Conservation (phyloP, 2,329 filamentous ascomycete species). For the Onygenales sp. region DNA sequence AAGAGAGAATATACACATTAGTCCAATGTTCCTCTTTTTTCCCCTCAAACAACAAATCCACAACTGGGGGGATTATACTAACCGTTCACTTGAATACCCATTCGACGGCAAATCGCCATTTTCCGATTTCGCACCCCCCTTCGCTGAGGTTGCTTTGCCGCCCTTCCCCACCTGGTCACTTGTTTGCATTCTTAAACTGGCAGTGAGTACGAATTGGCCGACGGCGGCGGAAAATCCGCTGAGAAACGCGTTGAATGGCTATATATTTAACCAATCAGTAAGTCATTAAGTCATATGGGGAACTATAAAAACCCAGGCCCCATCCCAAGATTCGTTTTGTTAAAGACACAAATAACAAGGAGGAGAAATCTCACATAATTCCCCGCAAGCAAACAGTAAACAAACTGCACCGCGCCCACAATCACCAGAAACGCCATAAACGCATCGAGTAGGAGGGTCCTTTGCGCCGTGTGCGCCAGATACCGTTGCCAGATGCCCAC, state of each 20-base stretch:
- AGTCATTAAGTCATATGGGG: neutral
- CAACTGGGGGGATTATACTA: too few species aligned
- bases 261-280: too few species aligned
- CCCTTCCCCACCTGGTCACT: conserved; percentile 54
- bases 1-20: neutral
- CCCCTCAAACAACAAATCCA: neutral
- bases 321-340: neutral
- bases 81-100: conserved; percentile 32
- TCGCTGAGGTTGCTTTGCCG: conserved; percentile 17
- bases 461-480: conserved; percentile 69
- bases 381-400: conserved; percentile 82
- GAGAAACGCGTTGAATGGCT: conserved; percentile 99
- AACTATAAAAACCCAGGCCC: neutral
- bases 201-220: conserved; percentile 93
- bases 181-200: conserved; percentile 84
- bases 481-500: conserved; percentile 70
- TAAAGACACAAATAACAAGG: neutral
- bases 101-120: conserved; percentile 2
- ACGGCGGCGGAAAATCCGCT: conserved; percentile 91
- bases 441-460: conserved; percentile 81
- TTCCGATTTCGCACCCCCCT: conserved; percentile 6
- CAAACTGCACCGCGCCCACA: conserved; percentile 83
- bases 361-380: conserved; percentile 67
- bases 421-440: conserved; percentile 83
- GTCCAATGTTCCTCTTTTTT: neutral